Base-by-base conservation (phyloP, 306 rosid genomes). In the Prunus mongolica region DNA sequence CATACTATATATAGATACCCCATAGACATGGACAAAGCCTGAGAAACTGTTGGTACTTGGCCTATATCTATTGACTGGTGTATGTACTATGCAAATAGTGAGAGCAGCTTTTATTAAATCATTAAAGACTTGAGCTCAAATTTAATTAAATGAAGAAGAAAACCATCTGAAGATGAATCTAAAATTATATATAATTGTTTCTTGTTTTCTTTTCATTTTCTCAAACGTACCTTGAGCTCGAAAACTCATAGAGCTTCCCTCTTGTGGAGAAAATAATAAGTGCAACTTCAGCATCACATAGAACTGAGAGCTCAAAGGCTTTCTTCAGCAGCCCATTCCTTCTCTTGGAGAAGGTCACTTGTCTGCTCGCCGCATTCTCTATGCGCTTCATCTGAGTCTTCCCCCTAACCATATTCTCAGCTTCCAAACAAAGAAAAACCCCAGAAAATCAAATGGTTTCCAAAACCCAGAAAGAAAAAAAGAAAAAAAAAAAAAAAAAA, bases 201-300 rank as follows among this genome's bases (percentile, higher is more conserved):
- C 11, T 32, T 32, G 38, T 32, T 16, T 41, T 3, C 20, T 66
- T 34, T 34, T 34, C 44, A 32, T 34, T 34, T 34, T 34, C 44
- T 34, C 2, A 3, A 3, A 57, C 57, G 19, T 84, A 95, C 97
- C 97, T 88, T 73, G 87, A 85, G 74, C 93, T 95, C 5, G 98
- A 82, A 79, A 90, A 95, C 78, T 95, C 98, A 72, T 89, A 90
- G 76, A 95, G 97, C 82, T 88, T 95, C 54, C 97, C 97, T 84
- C 91, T 89, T 25, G 91, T 76, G 12, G 98, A 95, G 88, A 95
- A 92, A 45, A 95, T 74, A 19, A 94, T 83, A 58, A 94, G 95
- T 63, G 95, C 94, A 78, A 93, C 94, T 81, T 93, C 98, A 15
- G 98, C 98, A 74, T 93, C 98, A 58, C 98, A 93, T n/a, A 93